Evolutionary conservation across 768 basidiomycete genomes (phyloP).

Genomic region (Fomitopsis pulvina): DNA sequence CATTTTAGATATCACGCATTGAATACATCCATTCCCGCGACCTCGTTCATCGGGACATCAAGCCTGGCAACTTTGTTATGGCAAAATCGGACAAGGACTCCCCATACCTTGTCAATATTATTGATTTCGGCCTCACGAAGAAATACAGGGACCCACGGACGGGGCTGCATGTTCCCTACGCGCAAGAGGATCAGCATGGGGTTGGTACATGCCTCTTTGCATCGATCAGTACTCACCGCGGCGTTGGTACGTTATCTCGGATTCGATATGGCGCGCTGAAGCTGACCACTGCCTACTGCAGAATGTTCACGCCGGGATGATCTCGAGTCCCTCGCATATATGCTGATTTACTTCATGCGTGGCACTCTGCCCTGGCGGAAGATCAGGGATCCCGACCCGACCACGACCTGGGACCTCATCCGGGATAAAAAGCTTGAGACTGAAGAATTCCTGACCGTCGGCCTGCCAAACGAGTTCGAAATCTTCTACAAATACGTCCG

Average conservation of each 20-base stretch:
- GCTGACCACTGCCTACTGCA: slow-evolving; percentile 16
- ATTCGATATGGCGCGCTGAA: background rate
- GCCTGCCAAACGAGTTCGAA: slow-evolving; percentile 77
- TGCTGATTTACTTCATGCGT: slow-evolving; percentile 77
- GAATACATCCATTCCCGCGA: slow-evolving; percentile 96
- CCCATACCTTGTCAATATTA: slow-evolving; percentile 76
- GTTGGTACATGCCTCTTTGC: slow-evolving; percentile 77
- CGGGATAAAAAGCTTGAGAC: slow-evolving; percentile 64
- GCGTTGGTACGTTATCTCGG: slow-evolving; percentile 40
- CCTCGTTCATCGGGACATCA: slow-evolving; percentile 95
- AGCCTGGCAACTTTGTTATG: slow-evolving; percentile 98
- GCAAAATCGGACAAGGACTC: slow-evolving; percentile 58
- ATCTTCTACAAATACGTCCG: slow-evolving; percentile 75
- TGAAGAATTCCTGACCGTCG: slow-evolving; percentile 62
- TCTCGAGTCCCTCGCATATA: slow-evolving; percentile 74
- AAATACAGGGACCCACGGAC: slow-evolving; percentile 66
- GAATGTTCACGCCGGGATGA: slow-evolving; percentile 77
- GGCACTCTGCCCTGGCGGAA: slow-evolving; percentile 78
- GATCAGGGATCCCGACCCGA: slow-evolving; percentile 54
- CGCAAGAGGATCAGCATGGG: slow-evolving; percentile 67
- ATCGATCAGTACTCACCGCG: slow-evolving; percentile 68
- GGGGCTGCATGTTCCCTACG: slow-evolving; percentile 63
- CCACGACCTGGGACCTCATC: slow-evolving; percentile 73
- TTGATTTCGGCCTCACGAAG: slow-evolving; percentile 82
- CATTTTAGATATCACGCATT: slow-evolving; percentile 77